A percentile compares a stretch with the other conserved stretches of the same genome.
Conservation (phyloP, 306 rosid genomes). For the Corylus heterophylla region DNA sequence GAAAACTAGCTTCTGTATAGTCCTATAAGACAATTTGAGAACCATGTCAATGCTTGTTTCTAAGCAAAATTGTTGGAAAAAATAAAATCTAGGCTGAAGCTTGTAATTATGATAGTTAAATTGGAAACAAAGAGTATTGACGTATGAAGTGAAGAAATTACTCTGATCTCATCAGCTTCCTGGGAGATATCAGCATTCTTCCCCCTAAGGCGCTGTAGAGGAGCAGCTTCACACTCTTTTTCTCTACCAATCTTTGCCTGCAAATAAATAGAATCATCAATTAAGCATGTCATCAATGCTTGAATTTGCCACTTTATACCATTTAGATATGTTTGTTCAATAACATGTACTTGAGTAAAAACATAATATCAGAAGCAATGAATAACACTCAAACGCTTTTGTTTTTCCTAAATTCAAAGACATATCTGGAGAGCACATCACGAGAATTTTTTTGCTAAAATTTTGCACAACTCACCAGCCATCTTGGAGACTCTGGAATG, state of each 20-base stretch:
- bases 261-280: slow-evolving; percentile 28
- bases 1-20: slow-evolving; percentile 60
- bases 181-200: slow-evolving; percentile 48
- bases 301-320: neutral
- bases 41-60: neutral
- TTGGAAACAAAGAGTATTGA: slow-evolving; percentile 11
- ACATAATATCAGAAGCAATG: neutral
- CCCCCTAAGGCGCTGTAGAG: slow-evolving; percentile 76
- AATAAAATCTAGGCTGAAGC: neutral
- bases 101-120: neutral
- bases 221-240: slow-evolving; percentile 57
- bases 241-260: slow-evolving; percentile 67
- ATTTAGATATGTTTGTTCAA: neutral
- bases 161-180: slow-evolving; percentile 77
- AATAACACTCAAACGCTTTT: too few relatives aligned
- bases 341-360: slow-evolving; percentile 8
- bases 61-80: neutral
- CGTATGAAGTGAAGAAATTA: slow-evolving; percentile 24
- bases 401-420: neutral
- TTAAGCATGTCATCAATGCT: neutral
- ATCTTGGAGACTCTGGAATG: slow-evolving; percentile 92
- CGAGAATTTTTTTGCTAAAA: neutral
- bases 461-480: slow-evolving; percentile 61
- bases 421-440: neutral
- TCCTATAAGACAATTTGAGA: slow-evolving; percentile 42